Base-by-base conservation (phyloP, 495 filamentous ascomycete genomes). In the Ramalina intermedia region DNA sequence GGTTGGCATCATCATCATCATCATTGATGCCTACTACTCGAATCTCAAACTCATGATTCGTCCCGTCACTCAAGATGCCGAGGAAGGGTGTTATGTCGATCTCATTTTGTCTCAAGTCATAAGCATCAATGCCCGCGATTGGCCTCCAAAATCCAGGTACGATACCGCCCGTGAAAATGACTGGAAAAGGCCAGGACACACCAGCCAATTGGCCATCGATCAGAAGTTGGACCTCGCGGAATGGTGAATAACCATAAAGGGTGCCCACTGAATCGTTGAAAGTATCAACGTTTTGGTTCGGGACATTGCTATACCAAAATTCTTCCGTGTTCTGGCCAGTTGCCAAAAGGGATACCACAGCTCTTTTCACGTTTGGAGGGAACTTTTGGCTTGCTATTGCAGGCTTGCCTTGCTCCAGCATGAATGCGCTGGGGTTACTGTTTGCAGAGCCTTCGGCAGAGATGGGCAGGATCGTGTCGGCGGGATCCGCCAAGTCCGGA, bases 221-320 rank as follows among this genome's bases (percentile, higher is more conserved):
- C 37, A 80, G 72, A 2, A 93, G 65, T 52, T 94, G 85, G 7
- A 93, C 70, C 61, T 95, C 88, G 8, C 87, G 77, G 58, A 87
- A 94, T 0, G 86, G 84, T 17, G 80, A 81, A 55, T 76, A 79
- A 1, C 84, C 87, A 37, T 80, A 80, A 1, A 90, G 66, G 16
- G 67, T 64, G 8, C 74, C 80, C 3, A 69, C 71, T 4, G 63
- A 62, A 12, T 67, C 67, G 7, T 61, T 58, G 60, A 90, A 94
- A 3, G 79, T 79, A 27, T 73, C 53, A 1, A 69, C 69, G 49
- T 85, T 75, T 4, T 72, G 71, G 6, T 72, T 71, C n/a, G 84
- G 71, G 3, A 87, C 82, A 62, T 93, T 93, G 18, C 73, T 77
- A 72, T 83, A 94, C 87, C 88, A 95, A 58, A 95, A 94, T 54